Base-by-base conservation (phyloP, 495 filamentous ascomycete species). In the Trypethelium eluteriae region DNA sequence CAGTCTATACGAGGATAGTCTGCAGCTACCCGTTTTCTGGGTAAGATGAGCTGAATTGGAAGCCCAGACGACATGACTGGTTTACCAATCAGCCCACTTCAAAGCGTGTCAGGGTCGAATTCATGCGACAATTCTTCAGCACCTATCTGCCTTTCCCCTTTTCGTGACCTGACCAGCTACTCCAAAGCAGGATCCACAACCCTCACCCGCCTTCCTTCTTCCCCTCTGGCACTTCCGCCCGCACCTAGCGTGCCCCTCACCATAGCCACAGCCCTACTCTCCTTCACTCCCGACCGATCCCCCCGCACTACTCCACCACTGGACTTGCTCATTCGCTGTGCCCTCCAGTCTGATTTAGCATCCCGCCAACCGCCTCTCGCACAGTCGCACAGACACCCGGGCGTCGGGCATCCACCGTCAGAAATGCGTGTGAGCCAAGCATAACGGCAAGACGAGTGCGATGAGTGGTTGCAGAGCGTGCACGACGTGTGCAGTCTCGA, bases 331-430 rank as follows among this genome's bases (percentile, higher is more conserved):
- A 69, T 65, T 39, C 56, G 61, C 53, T 44, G 50, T 16, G 66
- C 41, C 12, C 65, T 36, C 64, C 65, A 62, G 38, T 53, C 62
- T 64, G 65, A 35, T 62, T 68, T 69, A 35, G 68, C 67, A 32
- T 72, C 74, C 16, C 70, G 63, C 62, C 71, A 41, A 18, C 38
- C 14, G 4, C 75, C 75, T 5, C 18, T 41, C 3, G 73, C 70
- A 62, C 76, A 78, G 44, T 74, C 73, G 44, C 75, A 77, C 2
- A 74, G 63, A 63, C 76, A 78, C 10, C 74, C 75, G 46, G 72
- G 71, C 2, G 71, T 76, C 3, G 74, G 69, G 71, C 77, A 79
- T 4, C 66, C 72, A 1, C 73, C 75, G 10, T 74, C 74, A 2
- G 32, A 7, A 7, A 63, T 44, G 49, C 70, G 62, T 39, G 64